A percentile compares a stretch with the other conserved stretches of the same genome.
Evolutionary conservation across 1,284 basidiomycete species (phyloP).

Genomic region (Farysia itapuensis): DNA sequence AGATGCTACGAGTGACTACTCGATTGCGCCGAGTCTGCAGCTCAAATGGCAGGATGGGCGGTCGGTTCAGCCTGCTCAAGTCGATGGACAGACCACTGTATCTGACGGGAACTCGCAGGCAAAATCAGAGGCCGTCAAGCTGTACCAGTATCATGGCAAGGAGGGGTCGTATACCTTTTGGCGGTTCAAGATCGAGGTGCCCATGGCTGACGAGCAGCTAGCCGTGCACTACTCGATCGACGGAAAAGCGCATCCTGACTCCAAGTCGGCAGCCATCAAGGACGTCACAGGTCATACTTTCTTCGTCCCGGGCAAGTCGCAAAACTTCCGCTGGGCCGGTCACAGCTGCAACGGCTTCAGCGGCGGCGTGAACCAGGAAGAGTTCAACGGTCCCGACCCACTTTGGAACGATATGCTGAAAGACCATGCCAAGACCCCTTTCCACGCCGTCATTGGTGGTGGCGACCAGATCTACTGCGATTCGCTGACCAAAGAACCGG

Average conservation of each 20-base stretch:
- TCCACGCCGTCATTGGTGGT: slow-evolving; percentile 81
- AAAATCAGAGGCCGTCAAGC: slow-evolving; percentile 68
- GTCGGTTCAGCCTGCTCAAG: slow-evolving; percentile 12
- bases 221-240: slow-evolving; percentile 70
- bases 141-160: slow-evolving; percentile 74
- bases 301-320: slow-evolving; percentile 75
- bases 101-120: slow-evolving; percentile 19
- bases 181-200: slow-evolving; percentile 86
- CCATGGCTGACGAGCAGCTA: slow-evolving; percentile 74
- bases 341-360: slow-evolving; percentile 72
- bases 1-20: slow-evolving; percentile 70
- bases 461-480: slow-evolving; percentile 59
- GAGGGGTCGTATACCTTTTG: slow-evolving; percentile 83
- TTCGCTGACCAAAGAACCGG: slow-evolving; percentile 54
- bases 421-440: slow-evolving; percentile 77
- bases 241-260: slow-evolving; percentile 42
- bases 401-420: slow-evolving; percentile 88
- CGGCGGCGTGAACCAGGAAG: slow-evolving; percentile 62
- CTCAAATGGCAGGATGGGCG: slow-evolving; percentile 68
- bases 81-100: slow-evolving; percentile 18
- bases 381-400: slow-evolving; percentile 60
- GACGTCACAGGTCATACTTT: slow-evolving; percentile 71
- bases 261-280: slow-evolving; percentile 33
- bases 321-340: slow-evolving; percentile 88
- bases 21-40: slow-evolving; percentile 65